phyloP scores from a whole-genome alignment of 2,329 filamentous ascomycete genomes.

The Botrytis elliptica region DNA sequence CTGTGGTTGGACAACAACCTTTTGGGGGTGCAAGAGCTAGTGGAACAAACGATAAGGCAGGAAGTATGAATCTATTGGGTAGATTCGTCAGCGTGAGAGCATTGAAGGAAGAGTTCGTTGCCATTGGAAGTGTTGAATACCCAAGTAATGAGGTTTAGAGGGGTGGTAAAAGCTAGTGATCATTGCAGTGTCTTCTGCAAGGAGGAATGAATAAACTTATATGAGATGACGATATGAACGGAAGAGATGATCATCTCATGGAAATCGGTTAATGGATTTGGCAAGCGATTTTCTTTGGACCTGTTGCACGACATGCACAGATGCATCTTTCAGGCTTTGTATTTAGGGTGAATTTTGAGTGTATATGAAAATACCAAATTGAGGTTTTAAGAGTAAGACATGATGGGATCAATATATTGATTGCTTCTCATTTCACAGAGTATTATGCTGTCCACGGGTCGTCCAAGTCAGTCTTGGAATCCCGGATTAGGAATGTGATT shows the following conservation, averaged over 20 bases:
- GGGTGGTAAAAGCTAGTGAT: neutral
- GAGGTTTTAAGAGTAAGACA: neutral
- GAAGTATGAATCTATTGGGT: conserved; percentile 60
- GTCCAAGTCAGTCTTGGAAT: neutral
- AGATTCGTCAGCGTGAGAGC: conserved; percentile 66
- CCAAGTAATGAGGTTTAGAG: conserved; percentile 62
- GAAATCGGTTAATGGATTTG: neutral
- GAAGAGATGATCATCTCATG: neutral
- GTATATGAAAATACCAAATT: conserved; percentile 1
- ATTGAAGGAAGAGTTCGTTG: conserved; percentile 73
- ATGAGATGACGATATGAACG: neutral
- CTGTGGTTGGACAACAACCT: conserved; percentile 70
- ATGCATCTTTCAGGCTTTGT: conserved; percentile 9
- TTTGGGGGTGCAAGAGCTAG: conserved; percentile 67
- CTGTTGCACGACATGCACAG: neutral
- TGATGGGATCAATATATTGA: neutral
- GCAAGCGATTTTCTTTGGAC: neutral
- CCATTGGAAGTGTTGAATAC: conserved; percentile 62
- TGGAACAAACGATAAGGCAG: conserved; percentile 73
- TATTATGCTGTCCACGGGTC: neutral
- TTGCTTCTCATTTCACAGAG: neutral
- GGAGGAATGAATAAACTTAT: neutral
- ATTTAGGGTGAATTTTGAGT: neutral
- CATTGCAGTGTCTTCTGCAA: neutral
- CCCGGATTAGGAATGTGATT: neutral